Evolutionary conservation across 495 filamentous ascomycete species (phyloP), one percentile per base, ranked within the genome.

Genomic region (Geoglossum glabrum): DNA sequence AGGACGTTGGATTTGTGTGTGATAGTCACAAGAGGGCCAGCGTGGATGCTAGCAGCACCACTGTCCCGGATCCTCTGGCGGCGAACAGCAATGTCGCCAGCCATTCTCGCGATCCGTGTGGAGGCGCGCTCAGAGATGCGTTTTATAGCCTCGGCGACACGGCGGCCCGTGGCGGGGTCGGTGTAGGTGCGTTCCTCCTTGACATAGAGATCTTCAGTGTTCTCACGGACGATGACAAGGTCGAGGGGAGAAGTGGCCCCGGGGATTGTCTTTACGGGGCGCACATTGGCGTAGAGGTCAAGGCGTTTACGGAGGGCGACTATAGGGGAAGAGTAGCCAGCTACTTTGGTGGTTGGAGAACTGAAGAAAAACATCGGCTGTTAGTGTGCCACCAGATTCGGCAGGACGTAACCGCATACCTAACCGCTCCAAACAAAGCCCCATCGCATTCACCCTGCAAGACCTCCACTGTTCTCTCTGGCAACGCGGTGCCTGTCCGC

Each of bases 1-100:
- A 98, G 79, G 8, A 98, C 92, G 72, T 98, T 98, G 68, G 84
- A 90, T 74, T 98, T 98, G 76, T 98, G 92, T 38, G 92, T 98
- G 69, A 98, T 87, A 60, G 92, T 98, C 34, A 98, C 90, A 65
- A 89, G 76, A 33, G 90, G 82, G 59, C 72, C 68, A 50, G 71
- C 67, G 68, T 86, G 86, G 57, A 83, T 80, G 62, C 75, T 76
- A 7, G 62, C 61, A 34, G 70, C 68, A 17, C 65, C 69, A 9
- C 68, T 61, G 15, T 74, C 72, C 56, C 92, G 81, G 62, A 95
- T 82, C 63, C 83, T 80, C 66, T 93, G 86, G 58, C 93, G 77
- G 54, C 86, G 79, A 57, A 95, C 72, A 17, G 92, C 92, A 66
- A 98, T 92, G 66, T 96, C 89, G 57, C 90, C 90, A 8, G 92